Conservation (phyloP, 352 stramenopile genomes). For the Ophiocytium majus region DNA sequence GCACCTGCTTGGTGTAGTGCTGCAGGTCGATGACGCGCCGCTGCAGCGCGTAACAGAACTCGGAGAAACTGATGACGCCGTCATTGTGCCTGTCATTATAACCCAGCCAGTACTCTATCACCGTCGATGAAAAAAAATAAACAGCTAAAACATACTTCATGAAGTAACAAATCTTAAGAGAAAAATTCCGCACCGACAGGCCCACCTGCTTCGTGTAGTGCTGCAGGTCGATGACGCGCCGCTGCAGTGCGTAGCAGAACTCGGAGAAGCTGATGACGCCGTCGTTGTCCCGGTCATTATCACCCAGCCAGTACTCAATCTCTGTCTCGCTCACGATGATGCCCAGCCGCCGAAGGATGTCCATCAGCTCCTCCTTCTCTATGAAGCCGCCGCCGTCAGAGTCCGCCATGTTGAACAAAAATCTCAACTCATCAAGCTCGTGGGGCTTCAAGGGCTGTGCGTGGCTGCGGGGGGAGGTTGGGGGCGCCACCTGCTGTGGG, state of each 20-base stretch:
- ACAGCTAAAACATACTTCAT: no score
- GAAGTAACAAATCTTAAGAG: no score
- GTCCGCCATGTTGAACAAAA: neutral
- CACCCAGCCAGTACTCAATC: neutral
- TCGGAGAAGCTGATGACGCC: neutral
- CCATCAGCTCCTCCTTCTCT: neutral
- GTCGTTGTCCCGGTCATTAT: neutral
- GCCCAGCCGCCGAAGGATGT: neutral
- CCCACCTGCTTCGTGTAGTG: neutral
- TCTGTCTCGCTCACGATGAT: neutral
- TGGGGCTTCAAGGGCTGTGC: no score
- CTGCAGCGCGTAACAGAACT: neutral
- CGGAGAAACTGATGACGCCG: neutral
- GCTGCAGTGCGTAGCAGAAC: neutral
- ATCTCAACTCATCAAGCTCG: neutral
- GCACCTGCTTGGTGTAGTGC: neutral
- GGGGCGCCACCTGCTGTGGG: neutral
- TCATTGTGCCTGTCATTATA: neutral
- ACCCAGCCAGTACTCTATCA: neutral
- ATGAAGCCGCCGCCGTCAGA: neutral
- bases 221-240: neutral
- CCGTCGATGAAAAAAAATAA: no score
- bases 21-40: neutral
- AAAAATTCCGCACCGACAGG: no score
- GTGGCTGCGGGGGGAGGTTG: neutral